Evolutionary conservation across 306 rosid genomes (phyloP).

Genomic region (Pachyrhizus erosus): DNA sequence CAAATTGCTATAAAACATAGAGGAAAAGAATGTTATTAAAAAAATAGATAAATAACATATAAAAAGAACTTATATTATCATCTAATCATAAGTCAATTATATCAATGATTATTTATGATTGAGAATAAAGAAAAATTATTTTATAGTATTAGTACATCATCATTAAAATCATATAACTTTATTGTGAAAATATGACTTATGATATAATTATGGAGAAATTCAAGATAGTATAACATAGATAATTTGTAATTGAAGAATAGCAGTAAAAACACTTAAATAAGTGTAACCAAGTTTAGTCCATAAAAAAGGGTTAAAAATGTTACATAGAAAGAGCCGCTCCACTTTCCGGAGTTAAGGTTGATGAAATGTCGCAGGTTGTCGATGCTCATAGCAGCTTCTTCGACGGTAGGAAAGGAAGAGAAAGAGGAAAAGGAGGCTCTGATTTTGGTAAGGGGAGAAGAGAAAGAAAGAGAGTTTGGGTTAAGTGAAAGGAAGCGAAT

Average conservation of each 20-base stretch:
- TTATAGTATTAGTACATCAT: too few relatives aligned
- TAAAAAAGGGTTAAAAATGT: not conserved
- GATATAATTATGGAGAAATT: not conserved
- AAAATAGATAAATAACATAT: not conserved
- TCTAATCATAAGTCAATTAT: too few relatives aligned
- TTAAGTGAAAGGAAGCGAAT: constrained; percentile 16
- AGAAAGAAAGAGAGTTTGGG: constrained; percentile 26
- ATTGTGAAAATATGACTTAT: too few relatives aligned
- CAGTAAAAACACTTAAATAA: too few relatives aligned
- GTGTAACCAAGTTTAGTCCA: too few relatives aligned
- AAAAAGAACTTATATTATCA: not conserved
- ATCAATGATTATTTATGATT: too few relatives aligned
- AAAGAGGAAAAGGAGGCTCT: constrained; percentile 54
- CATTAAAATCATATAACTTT: too few relatives aligned
- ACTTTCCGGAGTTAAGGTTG: constrained; percentile 70
- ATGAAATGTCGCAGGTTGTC: constrained; percentile 74
- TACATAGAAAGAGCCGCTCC: constrained; percentile 94
- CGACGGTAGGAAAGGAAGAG: constrained; percentile 45
- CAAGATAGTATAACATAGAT: not conserved
- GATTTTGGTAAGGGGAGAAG: constrained; percentile 1
- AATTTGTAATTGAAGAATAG: not conserved
- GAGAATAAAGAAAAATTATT: too few relatives aligned
- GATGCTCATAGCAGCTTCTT: constrained; percentile 71
- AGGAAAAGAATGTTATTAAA: not conserved
- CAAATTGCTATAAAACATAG: constrained; percentile 75